Conservation (phyloP, 352 stramenopile genomes). For the Globisporangium megalacanthum region DNA sequence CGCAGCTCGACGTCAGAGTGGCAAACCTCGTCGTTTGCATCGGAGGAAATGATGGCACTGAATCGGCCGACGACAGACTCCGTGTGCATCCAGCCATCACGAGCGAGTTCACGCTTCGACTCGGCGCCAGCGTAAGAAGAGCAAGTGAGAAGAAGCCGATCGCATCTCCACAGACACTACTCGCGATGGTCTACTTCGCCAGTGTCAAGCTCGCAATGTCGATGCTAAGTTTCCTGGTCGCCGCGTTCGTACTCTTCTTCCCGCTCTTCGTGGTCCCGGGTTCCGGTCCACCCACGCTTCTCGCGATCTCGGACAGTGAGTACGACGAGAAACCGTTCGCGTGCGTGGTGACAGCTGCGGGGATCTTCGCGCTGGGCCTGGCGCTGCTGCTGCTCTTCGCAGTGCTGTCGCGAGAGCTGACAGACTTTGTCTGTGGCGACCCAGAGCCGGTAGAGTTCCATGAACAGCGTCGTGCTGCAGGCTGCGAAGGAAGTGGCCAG, state of each 20-base stretch:
- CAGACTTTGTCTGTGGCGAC: not conserved
- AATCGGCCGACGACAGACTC: constrained; percentile 6
- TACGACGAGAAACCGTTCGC: not conserved
- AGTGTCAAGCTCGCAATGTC: constrained; percentile 34
- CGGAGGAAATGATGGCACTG: too few species aligned
- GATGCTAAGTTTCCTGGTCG: constrained; percentile 22
- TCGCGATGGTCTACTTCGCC: constrained; percentile 36
- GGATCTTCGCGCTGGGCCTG: not conserved
- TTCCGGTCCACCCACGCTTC: not conserved
- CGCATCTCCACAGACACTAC: constrained; percentile 20
- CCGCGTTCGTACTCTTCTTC: constrained; percentile 10
- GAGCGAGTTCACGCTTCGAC: constrained; percentile 15
- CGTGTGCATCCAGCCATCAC: constrained; percentile 17
- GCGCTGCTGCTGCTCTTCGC: not conserved
- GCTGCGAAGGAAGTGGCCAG: not conserved
- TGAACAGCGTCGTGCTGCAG: not conserved
- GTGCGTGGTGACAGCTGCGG: not conserved
- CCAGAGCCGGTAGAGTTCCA: not conserved
- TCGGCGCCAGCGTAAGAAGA: not conserved
- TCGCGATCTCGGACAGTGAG: not conserved
- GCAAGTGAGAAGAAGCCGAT: constrained; percentile 12
- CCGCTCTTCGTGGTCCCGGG: not conserved
- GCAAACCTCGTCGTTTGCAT: constrained; percentile 15
- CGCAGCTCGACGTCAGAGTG: constrained; percentile 15
- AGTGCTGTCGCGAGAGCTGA: not conserved